These are phyloP conservation scores for Verticillium zaregamsianum DNA, from an alignment of 2,329 filamentous ascomycete genomes.

Conservation along the genomic window DNA sequence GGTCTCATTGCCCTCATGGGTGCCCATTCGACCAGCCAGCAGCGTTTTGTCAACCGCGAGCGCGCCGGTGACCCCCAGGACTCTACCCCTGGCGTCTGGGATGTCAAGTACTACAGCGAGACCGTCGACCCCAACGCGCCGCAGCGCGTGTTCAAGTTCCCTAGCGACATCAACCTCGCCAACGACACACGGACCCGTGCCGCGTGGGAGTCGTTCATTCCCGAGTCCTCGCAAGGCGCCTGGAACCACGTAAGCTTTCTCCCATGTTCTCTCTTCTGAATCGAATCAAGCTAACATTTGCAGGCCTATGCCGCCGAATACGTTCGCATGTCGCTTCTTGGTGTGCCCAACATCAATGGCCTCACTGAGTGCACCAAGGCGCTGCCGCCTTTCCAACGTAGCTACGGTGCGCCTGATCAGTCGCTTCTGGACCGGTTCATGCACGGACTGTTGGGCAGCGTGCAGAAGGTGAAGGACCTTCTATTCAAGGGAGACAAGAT, in stretches of 20 bases:
- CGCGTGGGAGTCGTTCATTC: conserved; percentile 34
- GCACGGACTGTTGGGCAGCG: conserved; percentile 3
- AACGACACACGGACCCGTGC: conserved; percentile 27
- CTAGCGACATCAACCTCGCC: conserved; percentile 35
- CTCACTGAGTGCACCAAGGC: conserved; percentile 52
- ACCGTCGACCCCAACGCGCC: conserved; percentile 26
- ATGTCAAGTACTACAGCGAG: conserved; percentile 44
- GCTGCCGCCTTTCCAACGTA: conserved; percentile 29
- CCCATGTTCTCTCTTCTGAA: background rate
- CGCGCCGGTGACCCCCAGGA: conserved; percentile 44
- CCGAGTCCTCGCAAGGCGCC: conserved; percentile 23
- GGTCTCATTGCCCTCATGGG: conserved; percentile 51
- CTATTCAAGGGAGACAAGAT: conserved; percentile 12
- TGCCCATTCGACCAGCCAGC: conserved; percentile 48
- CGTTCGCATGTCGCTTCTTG: conserved; percentile 49
- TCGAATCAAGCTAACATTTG: background rate
- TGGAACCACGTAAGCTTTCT: conserved; percentile 35
- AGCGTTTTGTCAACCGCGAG: conserved; percentile 36
- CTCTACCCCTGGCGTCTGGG: conserved; percentile 48
- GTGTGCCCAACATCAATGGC: conserved; percentile 52
- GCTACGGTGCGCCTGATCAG: conserved; percentile 8
- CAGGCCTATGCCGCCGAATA: conserved; percentile 50
- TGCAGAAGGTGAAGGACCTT: conserved; percentile 1
- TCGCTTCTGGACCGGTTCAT: conserved; percentile 4
- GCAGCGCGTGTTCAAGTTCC: conserved; percentile 34